Evolutionary conservation across 768 basidiomycete species (phyloP), one percentile per base, ranked within the genome.

Genomic region (Amanita polypyramis): DNA sequence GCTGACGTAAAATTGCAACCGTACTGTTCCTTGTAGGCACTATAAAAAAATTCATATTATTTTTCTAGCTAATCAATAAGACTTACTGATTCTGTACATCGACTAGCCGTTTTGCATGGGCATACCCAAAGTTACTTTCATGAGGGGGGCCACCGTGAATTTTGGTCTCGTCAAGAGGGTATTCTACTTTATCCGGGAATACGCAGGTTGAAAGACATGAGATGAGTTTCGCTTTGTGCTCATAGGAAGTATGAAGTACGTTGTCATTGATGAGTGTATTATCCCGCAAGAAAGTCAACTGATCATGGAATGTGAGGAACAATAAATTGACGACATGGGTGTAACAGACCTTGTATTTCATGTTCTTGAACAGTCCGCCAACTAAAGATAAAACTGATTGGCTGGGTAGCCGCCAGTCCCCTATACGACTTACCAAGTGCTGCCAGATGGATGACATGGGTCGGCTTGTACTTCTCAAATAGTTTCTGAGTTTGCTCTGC

Each of bases 141-240:
- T 98, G 95, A 5, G 94, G 94, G 17, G 88, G 89, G 15, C 94
- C 94, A 30, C 75, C 73, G 65, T 98, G 95, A 50, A 98, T 84
- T 68, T 93, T 94, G 56, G 74, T 78, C 68, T 98, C 94, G 55
- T 91, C 86, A 21, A 98, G 77, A 11, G 94, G 95, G 62, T 94
- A 96, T 45, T 80, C 75, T 54, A 94, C 92, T 63, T 92, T 86
- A 65, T 97, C 94, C 0, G 94, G 94, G 72, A 94, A 98, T 39
- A 98, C 91, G 61, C 94, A 98, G 35, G 95, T 97, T 8, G 94
- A 96, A 33, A 97, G 79, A 60, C 94, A 97, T 10, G 94, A 96
- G 50, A 98, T 84, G 55, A 95, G 74, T 53, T 75, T 55, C 17
- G 74, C 74, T 43, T 78, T 70, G 57, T 73, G 68, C 54, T 80